A percentile compares a stretch with the other conserved stretches of the same genome.
Evolutionary conservation across 2,329 filamentous ascomycete genomes (phyloP).

Genomic region (Ophiostoma fasciatum): DNA sequence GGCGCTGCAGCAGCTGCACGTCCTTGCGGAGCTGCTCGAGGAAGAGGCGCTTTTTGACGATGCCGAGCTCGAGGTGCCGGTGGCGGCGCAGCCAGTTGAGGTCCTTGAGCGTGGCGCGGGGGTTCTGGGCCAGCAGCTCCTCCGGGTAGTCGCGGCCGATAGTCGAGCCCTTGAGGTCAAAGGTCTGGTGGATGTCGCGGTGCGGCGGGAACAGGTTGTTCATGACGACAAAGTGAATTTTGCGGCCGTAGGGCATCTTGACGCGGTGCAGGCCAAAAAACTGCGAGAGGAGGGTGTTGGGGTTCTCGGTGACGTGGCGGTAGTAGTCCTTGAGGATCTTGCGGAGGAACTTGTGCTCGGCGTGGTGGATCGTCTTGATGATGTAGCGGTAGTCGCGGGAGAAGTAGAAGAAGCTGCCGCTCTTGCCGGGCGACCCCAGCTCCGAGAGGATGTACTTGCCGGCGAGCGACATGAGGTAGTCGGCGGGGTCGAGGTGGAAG

Average conservation of each 20-base stretch:
- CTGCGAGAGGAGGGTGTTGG: slow-evolving; percentile 91
- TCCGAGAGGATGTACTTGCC: slow-evolving; percentile 98
- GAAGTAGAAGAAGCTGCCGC: slow-evolving; percentile 99
- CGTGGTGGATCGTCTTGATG: slow-evolving; percentile 98
- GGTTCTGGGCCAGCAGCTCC: slow-evolving; percentile 75
- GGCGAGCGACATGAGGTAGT: slow-evolving; percentile 95
- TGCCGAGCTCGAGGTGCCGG: slow-evolving; percentile 73
- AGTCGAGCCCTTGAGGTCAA: slow-evolving; percentile 92
- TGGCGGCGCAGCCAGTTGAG: slow-evolving; percentile 88
- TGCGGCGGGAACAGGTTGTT: slow-evolving; percentile 98
- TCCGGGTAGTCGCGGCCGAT: slow-evolving; percentile 85
- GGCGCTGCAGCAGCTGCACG: slow-evolving; percentile 68
- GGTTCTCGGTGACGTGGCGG: slow-evolving; percentile 79
- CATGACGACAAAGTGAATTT: slow-evolving; percentile 99
- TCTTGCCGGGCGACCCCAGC: slow-evolving; percentile 92
- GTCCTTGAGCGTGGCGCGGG: slow-evolving; percentile 86
- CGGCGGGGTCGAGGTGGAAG: slow-evolving; percentile 87
- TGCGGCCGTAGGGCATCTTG: slow-evolving; percentile 95
- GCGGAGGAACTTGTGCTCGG: slow-evolving; percentile 75
- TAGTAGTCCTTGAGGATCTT: slow-evolving; percentile 88
- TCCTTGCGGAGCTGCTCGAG: slow-evolving; percentile 79
- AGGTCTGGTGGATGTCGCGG: slow-evolving; percentile 92
- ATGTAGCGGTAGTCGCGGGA: slow-evolving; percentile 99
- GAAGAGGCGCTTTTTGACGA: slow-evolving; percentile 77
- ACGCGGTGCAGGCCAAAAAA: slow-evolving; percentile 96